Conservation (phyloP, 495 filamentous ascomycete species). For the Daldinia loculata region DNA sequence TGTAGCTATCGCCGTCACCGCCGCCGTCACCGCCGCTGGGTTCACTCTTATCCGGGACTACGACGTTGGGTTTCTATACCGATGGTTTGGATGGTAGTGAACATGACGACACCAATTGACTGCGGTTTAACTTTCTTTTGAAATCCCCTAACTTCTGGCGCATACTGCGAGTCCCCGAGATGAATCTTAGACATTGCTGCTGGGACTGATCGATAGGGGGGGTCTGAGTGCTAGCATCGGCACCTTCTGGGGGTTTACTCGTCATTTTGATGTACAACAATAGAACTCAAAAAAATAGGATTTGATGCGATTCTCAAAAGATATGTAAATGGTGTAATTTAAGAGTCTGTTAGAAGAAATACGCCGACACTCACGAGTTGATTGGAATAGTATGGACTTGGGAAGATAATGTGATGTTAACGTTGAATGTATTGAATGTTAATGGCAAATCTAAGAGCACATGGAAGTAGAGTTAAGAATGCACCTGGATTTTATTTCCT, state of each 20-base stretch:
- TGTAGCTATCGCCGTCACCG: no score
- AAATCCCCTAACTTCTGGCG: background rate
- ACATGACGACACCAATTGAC: no score
- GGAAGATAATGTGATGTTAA: background rate
- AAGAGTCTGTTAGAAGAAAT: background rate
- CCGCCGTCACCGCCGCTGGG: no score
- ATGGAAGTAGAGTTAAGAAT: background rate
- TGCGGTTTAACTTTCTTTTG: no score
- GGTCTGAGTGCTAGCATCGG: background rate
- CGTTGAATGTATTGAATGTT: background rate
- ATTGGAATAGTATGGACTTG: background rate
- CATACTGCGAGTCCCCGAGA: background rate
- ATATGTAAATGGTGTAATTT: background rate
- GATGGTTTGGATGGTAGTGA: no score
- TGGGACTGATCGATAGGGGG: background rate
- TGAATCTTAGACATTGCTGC: background rate
- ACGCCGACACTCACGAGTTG: background rate
- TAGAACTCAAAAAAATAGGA: background rate
- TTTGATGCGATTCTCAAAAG: background rate
- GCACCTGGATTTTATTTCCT: background rate
- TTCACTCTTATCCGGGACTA: no score
- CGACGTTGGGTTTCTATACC: no score
- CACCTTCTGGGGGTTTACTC: background rate
- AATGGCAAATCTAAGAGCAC: background rate
- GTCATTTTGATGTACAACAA: background rate